phyloP scores from a whole-genome alignment of 1,139 yeast species.

The Taphrina deformans region DNA sequence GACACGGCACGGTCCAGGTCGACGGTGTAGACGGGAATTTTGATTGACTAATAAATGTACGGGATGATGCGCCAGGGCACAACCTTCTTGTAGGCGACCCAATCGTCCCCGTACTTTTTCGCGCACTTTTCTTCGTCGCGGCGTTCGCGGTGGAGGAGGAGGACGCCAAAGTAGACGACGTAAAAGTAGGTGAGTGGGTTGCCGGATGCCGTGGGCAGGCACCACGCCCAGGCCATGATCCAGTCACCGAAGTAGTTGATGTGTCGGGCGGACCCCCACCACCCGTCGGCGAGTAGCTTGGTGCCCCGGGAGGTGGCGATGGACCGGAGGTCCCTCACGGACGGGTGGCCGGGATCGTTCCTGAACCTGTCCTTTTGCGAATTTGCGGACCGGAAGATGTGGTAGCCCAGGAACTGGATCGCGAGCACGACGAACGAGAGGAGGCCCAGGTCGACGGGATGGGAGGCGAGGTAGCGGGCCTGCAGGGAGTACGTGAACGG shows the following conservation, averaged over 20 bases:
- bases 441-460: slow-evolving; percentile 60
- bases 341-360: slow-evolving; percentile 60
- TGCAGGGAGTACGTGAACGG: slow-evolving; percentile 91
- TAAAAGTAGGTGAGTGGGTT: slow-evolving; percentile 87
- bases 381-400: slow-evolving; percentile 80
- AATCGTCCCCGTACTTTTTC: slow-evolving; percentile 76
- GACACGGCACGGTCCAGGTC: no score
- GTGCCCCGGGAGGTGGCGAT: slow-evolving; percentile 69
- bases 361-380: slow-evolving; percentile 81
- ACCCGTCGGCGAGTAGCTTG: slow-evolving; percentile 78
- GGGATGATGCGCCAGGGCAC: slow-evolving; percentile 94
- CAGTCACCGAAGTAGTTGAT: slow-evolving; percentile 95
- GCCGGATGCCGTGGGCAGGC: slow-evolving; percentile 80
- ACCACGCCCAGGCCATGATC: slow-evolving; percentile 89
- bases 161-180: slow-evolving; percentile 73
- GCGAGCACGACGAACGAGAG: slow-evolving; percentile 42
- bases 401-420: slow-evolving; percentile 63
- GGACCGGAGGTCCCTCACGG: slow-evolving; percentile 59
- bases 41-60: slow-evolving; percentile 67
- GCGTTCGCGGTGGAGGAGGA: slow-evolving; percentile 80
- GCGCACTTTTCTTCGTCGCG: slow-evolving; percentile 92
- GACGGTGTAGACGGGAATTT: not conserved
- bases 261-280: slow-evolving; percentile 96
- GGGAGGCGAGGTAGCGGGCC: slow-evolving; percentile 72
- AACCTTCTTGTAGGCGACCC: slow-evolving; percentile 73